phyloP scores from a whole-genome alignment of 257 asterid species.

The Prunella vulgaris region DNA sequence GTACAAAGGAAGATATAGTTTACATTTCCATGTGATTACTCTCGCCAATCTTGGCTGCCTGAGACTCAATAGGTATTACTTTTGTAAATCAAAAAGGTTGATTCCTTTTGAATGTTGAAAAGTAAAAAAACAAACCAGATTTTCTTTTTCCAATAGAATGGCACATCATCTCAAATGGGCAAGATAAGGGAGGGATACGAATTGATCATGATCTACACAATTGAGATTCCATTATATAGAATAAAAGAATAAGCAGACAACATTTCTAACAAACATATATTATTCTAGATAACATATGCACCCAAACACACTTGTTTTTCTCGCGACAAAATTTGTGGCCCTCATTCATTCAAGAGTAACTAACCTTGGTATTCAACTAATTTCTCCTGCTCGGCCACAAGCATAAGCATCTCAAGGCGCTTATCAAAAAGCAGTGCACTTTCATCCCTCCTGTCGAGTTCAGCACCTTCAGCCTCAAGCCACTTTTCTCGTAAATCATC shows the following conservation, averaged over 20 bases:
- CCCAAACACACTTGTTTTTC: neutral
- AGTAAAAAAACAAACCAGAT: neutral
- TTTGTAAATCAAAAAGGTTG: neutral
- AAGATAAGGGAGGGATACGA: neutral
- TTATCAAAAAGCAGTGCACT: conserved; percentile 73
- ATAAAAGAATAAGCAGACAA: too few relatives aligned
- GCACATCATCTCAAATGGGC: neutral
- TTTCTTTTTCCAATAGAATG: too few relatives aligned
- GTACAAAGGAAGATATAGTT: neutral
- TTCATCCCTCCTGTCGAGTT: conserved; percentile 69
- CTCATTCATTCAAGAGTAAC: neutral
- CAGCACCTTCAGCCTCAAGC: conserved; percentile 86
- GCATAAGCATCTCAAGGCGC: conserved; percentile 91
- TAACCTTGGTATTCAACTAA: conserved; percentile 21
- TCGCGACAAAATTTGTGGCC: neutral
- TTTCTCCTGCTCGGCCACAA: conserved; percentile 55
- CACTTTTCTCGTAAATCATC: conserved; percentile 93
- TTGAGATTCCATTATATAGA: too few relatives aligned
- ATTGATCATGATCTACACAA: neutral
- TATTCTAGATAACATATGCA: neutral
- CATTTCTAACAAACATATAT: too few relatives aligned
- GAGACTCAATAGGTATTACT: neutral
- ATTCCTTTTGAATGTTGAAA: too few relatives aligned
- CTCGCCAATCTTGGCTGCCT: too few relatives aligned
- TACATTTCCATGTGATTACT: neutral